Base-by-base conservation (phyloP, 139 green algal genomes). In the Mesotaenium endlicherianum region DNA sequence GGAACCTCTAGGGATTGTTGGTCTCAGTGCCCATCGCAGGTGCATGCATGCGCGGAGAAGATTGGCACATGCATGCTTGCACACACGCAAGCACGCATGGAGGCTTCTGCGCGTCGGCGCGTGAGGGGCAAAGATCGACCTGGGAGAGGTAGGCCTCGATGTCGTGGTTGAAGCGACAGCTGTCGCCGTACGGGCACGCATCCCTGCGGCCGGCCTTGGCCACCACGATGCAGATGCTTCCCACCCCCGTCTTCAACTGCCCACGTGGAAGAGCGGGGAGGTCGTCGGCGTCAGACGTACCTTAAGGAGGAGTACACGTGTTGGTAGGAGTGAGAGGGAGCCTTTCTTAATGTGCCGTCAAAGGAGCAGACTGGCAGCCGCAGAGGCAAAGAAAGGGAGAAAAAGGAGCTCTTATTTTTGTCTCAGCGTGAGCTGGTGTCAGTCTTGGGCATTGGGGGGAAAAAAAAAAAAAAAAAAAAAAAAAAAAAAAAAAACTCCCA, bases 151-250 rank as follows among this genome's bases (percentile, higher is more conserved):
- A 86, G 1, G 43, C 41, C 1, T n/a, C 44, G 1, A 87, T 11
- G 55, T 87, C 81, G 34, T 87, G 81, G 41, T 40, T 87, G 53
- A 87, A 81, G 34, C 74, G 81, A 45, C 81, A 87, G 14, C 5
- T 58, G 40, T 2, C 26, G 1, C 81, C 81, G 58, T 75, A 87
- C 11, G 50, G 71, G 50, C 81, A 87, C 14, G 72, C 77, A 60
- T 55, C 41, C 3, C 31, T 26, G 39, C 38, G 6, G 16, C 77
- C 77, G 34, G 77, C 16, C 41, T 47, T 42, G 30, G 77, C 77
- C 16, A 84, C 77, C 26, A n/a, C 42, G 41, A 3, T 30, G 41
- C 77, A 84, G 39, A 84, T 59, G 31, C 83, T 83, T 44, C 17
- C 67, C 68, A 39, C 69, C 83, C 16, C 34, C 64, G n/a, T 55